These are phyloP conservation scores for Salinomyces thailandicus DNA, from an alignment of 2,329 filamentous ascomycete genomes.

Conservation along the genomic window DNA sequence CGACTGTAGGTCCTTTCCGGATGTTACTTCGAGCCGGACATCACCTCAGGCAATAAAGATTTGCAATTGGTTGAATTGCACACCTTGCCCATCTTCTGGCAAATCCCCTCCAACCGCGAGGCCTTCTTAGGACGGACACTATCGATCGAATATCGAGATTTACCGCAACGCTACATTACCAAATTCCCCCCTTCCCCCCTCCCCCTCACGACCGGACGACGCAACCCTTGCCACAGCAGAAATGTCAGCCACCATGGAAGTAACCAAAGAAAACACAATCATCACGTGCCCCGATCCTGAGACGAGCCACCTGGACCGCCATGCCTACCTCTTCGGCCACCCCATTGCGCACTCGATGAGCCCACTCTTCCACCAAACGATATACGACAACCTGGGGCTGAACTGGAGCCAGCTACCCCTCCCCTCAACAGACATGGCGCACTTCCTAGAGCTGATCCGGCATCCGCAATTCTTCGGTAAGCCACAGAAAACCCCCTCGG, in stretches of 20 bases:
- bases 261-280: background rate
- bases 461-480: constrained; percentile 53
- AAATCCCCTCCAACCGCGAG: too few species aligned
- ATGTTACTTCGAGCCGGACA: too few species aligned
- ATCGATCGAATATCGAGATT: too few species aligned
- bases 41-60: too few species aligned
- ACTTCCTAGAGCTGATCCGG: constrained; percentile 40
- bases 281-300: constrained; percentile 13
- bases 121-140: too few species aligned
- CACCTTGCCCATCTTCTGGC: too few species aligned
- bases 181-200: too few species aligned
- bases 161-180: too few species aligned
- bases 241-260: background rate
- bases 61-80: too few species aligned
- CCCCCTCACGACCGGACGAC: too few species aligned
- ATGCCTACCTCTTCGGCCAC: constrained; percentile 48
- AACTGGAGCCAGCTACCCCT: constrained; percentile 44
- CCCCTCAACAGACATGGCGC: constrained; percentile 34
- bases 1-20: too few species aligned
- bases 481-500: constrained; percentile 9
- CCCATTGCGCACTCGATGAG: constrained; percentile 48
- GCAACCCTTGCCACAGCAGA: background rate
- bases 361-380: constrained; percentile 44
- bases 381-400: constrained; percentile 41
- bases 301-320: constrained; percentile 33